phyloP scores from a whole-genome alignment of 495 filamentous ascomycete species.

The Penicillium coprophilum region DNA sequence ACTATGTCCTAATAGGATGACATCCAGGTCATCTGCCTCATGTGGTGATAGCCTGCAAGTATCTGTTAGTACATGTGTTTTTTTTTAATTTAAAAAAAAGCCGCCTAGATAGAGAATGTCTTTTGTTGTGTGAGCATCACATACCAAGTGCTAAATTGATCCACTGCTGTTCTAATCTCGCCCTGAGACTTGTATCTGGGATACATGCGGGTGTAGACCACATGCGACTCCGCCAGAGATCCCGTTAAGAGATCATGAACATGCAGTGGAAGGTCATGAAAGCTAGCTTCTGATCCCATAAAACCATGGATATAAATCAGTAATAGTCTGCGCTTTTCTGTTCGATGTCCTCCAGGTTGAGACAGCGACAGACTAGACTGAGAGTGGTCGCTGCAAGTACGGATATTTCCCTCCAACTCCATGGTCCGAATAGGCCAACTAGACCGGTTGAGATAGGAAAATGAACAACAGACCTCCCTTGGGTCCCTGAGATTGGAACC shows the following conservation, averaged over 20 bases:
- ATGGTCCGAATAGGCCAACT: not conserved
- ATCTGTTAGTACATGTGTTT: not conserved
- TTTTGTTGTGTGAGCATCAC: conserved; percentile 11
- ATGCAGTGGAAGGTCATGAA: conserved; percentile 83
- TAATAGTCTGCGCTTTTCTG: conserved; percentile 58
- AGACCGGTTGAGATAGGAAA: not conserved
- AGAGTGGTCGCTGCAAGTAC: conserved; percentile 5
- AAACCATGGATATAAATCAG: conserved; percentile 91
- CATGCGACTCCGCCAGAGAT: conserved; percentile 66
- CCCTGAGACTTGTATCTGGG: conserved; percentile 85
- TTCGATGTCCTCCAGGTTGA: conserved; percentile 8
- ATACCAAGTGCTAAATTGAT: conserved; percentile 81
- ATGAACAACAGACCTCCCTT: conserved; percentile 2
- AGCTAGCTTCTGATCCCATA: conserved; percentile 86
- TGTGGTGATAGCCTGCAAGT: conserved; percentile 67
- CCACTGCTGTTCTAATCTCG: conserved; percentile 66
- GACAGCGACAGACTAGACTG: conserved; percentile 22
- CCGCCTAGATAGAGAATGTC: too few species aligned
- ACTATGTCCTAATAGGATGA: conserved; percentile 83
- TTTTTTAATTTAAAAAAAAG: not conserved
- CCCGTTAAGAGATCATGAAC: conserved; percentile 75
- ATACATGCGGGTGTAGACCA: conserved; percentile 88
- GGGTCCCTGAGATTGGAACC: not conserved
- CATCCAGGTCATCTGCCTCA: conserved; percentile 70
- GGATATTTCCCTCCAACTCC: conserved; percentile 17